phyloP scores from a whole-genome alignment of 2,329 filamentous ascomycete genomes.

The Celoporthe dispersa region DNA sequence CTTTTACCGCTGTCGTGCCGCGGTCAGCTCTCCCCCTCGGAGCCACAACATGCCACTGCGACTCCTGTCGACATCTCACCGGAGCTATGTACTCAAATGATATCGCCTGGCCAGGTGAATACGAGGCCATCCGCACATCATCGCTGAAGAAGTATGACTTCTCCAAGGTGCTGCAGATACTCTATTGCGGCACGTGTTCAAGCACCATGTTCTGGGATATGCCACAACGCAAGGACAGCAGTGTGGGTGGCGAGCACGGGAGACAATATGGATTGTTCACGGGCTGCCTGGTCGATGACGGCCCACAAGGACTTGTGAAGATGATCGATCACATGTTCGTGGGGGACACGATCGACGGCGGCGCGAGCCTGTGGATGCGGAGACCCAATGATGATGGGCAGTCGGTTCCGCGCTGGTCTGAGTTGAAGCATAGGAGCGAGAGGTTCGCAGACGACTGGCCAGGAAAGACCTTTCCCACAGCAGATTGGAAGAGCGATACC shows the following conservation, averaged over 20 bases:
- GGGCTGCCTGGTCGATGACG: conserved; percentile 42
- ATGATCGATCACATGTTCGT: conserved; percentile 49
- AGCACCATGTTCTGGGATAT: conserved; percentile 48
- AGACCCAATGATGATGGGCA: conserved; percentile 39
- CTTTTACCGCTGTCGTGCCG: conserved; percentile 42
- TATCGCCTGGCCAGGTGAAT: conserved; percentile 44
- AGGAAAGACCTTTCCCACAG: conserved; percentile 19
- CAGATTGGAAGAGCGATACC: conserved; percentile 28
- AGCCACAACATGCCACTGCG: conserved; percentile 51
- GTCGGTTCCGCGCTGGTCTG: conserved; percentile 37
- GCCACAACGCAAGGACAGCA: conserved; percentile 15
- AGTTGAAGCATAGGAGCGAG: conserved; percentile 31
- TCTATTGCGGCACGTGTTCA: conserved; percentile 51
- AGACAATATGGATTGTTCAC: conserved; percentile 42
- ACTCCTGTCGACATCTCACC: conserved; percentile 51
- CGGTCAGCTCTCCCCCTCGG: conserved; percentile 46
- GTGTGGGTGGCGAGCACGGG: conserved; percentile 24
- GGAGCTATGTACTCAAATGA: conserved; percentile 47
- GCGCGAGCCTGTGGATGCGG: conserved; percentile 52
- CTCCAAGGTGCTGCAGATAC: conserved; percentile 38
- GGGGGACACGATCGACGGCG: conserved; percentile 57
- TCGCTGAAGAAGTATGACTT: conserved; percentile 45
- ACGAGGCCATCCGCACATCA: conserved; percentile 37
- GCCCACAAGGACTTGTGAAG: conserved; percentile 37
- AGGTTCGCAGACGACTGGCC: conserved; percentile 39